A percentile compares a stretch with the other conserved stretches of the same genome.
Conservation (phyloP, 768 basidiomycete genomes). For the Suillus brevipes region DNA sequence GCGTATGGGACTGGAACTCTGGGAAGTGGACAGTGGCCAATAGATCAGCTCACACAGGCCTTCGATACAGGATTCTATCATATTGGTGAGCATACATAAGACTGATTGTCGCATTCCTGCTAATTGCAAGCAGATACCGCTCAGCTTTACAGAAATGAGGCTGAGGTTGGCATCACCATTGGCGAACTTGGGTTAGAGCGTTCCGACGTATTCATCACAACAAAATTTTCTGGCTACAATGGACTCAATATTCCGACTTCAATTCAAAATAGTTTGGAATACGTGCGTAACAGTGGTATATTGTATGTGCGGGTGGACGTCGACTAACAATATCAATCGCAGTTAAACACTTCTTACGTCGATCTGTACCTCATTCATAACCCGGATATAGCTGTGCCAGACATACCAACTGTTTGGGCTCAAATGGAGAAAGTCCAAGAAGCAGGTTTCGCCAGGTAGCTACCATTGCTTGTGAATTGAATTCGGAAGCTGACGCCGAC, state of each 20-base stretch:
- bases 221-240: constrained; percentile 57
- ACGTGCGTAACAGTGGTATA: constrained; percentile 38
- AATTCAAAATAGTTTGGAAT: constrained; percentile 54
- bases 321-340: background rate
- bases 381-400: constrained; percentile 52
- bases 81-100: constrained; percentile 43
- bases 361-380: constrained; percentile 73
- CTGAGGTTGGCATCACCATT: constrained; percentile 40
- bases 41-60: constrained; percentile 61
- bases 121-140: constrained; percentile 49
- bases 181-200: constrained; percentile 57
- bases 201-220: constrained; percentile 61
- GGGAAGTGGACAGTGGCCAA: constrained; percentile 54
- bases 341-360: constrained; percentile 66
- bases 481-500: background rate
- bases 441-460: constrained; percentile 57
- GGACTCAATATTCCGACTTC: constrained; percentile 55
- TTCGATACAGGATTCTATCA: constrained; percentile 63
- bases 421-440: constrained; percentile 60
- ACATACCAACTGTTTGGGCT: constrained; percentile 63
- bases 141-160: constrained; percentile 59
- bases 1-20: constrained; percentile 67
- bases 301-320: background rate
- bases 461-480: background rate
- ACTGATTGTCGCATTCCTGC: background rate